phyloP scores from a whole-genome alignment of 306 rosid genomes.

The Morella rubra region DNA sequence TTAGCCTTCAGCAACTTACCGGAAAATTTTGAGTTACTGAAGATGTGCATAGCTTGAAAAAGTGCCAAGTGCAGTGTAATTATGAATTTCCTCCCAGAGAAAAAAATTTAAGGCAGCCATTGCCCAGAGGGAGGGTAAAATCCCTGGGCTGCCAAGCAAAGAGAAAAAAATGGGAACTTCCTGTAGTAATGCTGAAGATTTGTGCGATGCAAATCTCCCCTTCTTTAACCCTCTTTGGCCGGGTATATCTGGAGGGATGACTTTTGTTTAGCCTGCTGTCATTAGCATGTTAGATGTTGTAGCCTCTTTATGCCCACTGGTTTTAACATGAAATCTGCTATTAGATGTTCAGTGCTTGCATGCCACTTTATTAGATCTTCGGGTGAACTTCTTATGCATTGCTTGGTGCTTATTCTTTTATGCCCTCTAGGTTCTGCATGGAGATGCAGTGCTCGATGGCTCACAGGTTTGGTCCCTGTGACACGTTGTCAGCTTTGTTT shows the following conservation, averaged over 20 bases:
- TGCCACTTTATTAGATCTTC: not conserved
- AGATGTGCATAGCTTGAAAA: not conserved
- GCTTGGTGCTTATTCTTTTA: slow-evolving; percentile 9
- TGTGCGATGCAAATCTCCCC: not conserved
- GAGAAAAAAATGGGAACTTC: not conserved
- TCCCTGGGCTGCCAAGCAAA: not conserved
- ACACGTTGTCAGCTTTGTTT: slow-evolving; percentile 18
- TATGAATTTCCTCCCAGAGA: not conserved
- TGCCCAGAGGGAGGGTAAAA: not conserved
- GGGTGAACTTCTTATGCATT: not conserved
- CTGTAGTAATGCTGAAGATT: not conserved
- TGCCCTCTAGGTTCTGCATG: slow-evolving; percentile 75
- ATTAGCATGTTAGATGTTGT: not conserved
- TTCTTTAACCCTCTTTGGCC: not conserved
- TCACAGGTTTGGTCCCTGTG: slow-evolving; percentile 53
- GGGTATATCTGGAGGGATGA: not conserved
- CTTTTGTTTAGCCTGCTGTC: not conserved
- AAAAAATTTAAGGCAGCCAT: not conserved
- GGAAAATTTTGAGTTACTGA: not conserved
- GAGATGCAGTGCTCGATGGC: slow-evolving; percentile 88
- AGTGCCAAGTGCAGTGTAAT: not conserved
- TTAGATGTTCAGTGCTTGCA: not conserved
- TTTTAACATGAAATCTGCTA: not conserved
- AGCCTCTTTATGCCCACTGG: not conserved
- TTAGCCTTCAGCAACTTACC: not conserved